Base-by-base conservation (phyloP, 2,329 filamentous ascomycete genomes). In the Xylariales sp. region DNA sequence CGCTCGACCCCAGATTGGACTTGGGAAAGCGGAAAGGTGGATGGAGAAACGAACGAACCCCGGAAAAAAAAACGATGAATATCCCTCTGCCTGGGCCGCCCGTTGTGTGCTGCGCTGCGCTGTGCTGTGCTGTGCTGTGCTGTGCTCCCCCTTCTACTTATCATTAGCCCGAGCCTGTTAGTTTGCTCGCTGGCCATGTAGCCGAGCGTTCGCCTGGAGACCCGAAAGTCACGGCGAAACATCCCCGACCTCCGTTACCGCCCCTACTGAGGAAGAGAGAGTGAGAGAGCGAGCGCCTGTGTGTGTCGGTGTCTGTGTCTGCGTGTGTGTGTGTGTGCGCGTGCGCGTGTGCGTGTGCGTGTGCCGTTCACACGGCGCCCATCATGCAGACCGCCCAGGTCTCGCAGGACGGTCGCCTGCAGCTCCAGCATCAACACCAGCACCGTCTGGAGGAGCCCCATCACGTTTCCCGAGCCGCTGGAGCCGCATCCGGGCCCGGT, bases 141-240 rank as follows among this genome's bases (percentile, higher is more conserved):
- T 23, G 23, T 23, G 23, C 68, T 70, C 64, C 62, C 73, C 76
- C 73, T 74, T 81, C 80, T 80, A 75, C 79, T 76, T 80, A 83
- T 78, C 81, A 83, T 83, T 83, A 82, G 75, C 81, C 82, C 80
- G 81, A 83, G 77, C 53, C 32, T 36, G 23, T 18, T 74, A 67
- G 59, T 67, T 57, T 66, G 64, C 72, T 73, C 72, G 74, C 72
- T 73, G 70, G 74, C 72, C 57, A 75, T 75, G 75, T 69, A 66
- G 71, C 69, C 72, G 72, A 72, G 69, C 68, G 45, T 52, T 68
- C 69, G 60, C 69, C 60, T 65, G 39, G 39, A 56, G 57, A 39
- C 43, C 46, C n/a, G 60, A 46, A 43, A 53, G 8, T 23, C 36
- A 62, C 50, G 45, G 62, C 65, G 55, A 65, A 36, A 54, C 61